These are phyloP conservation scores for Candida jianshihensis DNA, from an alignment of 805 yeast species.

Conservation along the genomic window DNA sequence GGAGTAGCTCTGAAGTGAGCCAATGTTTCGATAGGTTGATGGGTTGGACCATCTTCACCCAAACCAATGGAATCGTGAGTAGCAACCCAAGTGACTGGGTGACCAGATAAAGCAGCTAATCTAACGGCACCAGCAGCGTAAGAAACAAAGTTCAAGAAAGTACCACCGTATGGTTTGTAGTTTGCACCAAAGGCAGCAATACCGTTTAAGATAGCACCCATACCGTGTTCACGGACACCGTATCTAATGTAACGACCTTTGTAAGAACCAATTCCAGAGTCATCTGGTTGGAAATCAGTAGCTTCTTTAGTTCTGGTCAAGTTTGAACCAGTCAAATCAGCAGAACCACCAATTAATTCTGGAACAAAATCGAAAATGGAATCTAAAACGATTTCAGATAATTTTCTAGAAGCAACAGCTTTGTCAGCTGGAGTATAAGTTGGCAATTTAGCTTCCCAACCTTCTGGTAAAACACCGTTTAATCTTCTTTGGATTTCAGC, in stretches of 20 bases:
- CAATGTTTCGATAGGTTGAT: conserved; percentile 84
- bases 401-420: conserved; percentile 90
- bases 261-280: conserved; percentile 75
- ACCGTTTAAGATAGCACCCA: conserved; percentile 99
- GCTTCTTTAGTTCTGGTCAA: conserved; percentile 82
- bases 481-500: conserved; percentile 78
- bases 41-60: conserved; percentile 94
- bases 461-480: conserved; percentile 67
- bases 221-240: conserved; percentile 99
- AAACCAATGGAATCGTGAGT: conserved; percentile 87
- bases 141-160: conserved; percentile 89
- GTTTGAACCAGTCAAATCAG: conserved; percentile 96
- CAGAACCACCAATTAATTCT: conserved; percentile 95
- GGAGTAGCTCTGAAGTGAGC: conserved; percentile 85
- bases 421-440: conserved; percentile 68
- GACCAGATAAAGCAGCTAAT: conserved; percentile 76
- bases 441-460: conserved; percentile 78
- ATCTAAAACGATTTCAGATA: conserved; percentile 74
- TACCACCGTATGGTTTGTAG: conserved; percentile 90
- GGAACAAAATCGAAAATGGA: conserved; percentile 61
- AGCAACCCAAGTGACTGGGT: conserved; percentile 81
- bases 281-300: conserved; percentile 87
- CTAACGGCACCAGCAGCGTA: conserved; percentile 86
- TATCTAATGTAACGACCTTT: conserved; percentile 91
- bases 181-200: conserved; percentile 85